Evolutionary conservation across 306 rosid species (phyloP).

Genomic region (Quercus wislizeni): DNA sequence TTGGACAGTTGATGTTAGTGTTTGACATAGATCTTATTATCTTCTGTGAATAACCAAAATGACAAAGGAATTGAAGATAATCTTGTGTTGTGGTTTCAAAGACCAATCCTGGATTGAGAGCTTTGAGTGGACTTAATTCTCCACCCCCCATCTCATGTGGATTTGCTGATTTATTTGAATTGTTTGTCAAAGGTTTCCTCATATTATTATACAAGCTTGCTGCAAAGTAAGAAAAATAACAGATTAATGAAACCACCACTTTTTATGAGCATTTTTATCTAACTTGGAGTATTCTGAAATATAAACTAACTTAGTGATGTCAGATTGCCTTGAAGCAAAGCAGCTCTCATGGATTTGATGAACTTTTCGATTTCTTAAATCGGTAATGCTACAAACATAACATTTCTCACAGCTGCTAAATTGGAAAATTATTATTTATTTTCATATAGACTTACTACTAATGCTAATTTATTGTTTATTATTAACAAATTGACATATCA

Average conservation of each 20-base stretch:
- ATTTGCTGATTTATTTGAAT: constrained; percentile 49
- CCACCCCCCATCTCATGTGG: constrained; percentile 90
- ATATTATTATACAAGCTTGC: constrained; percentile 66
- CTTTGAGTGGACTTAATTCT: constrained; percentile 71
- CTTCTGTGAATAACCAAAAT: constrained; percentile 61
- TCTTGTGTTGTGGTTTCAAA: constrained; percentile 55
- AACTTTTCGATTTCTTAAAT: too few relatives aligned
- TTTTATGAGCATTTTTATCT: not conserved
- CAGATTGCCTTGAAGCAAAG: not conserved
- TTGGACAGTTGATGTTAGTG: constrained; percentile 67
- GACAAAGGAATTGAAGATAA: constrained; percentile 76
- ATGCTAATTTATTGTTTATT: too few relatives aligned
- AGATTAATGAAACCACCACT: not conserved
- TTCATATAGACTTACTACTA: too few relatives aligned
- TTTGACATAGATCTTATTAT: constrained; percentile 54
- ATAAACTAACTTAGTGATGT: not conserved
- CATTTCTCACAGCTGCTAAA: too few relatives aligned
- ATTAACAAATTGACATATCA: too few relatives aligned
- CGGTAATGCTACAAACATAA: too few relatives aligned
- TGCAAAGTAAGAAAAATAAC: constrained; percentile 36
- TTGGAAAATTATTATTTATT: too few relatives aligned
- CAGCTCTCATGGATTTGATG: too few relatives aligned
- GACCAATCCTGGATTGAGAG: constrained; percentile 85
- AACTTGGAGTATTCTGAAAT: not conserved
- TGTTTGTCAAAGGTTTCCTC: constrained; percentile 67